These are phyloP conservation scores for Fusarium azukiicola DNA, from an alignment of 2,329 filamentous ascomycete species.

Conservation along the genomic window DNA sequence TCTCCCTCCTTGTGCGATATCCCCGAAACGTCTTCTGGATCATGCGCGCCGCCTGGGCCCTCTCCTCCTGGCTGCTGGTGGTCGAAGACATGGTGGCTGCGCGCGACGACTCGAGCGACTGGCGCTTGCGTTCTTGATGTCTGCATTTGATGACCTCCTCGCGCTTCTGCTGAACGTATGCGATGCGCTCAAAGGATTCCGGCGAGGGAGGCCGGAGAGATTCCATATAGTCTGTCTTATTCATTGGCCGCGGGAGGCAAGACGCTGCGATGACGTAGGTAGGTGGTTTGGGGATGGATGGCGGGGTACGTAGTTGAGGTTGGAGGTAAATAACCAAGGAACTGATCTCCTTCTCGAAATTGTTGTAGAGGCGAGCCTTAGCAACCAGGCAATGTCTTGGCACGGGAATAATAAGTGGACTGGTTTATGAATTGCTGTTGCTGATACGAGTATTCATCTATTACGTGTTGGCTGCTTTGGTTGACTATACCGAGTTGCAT, in stretches of 20 bases:
- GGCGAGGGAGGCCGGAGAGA: constrained; percentile 70
- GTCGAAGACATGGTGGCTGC: constrained; percentile 34
- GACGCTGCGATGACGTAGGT: constrained; percentile 41
- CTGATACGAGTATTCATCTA: background rate
- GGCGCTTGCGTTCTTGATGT: constrained; percentile 61
- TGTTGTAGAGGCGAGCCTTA: background rate
- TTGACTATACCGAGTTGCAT: background rate
- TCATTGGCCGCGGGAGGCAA: constrained; percentile 48
- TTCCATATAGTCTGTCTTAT: constrained; percentile 70
- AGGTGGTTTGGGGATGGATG: constrained; percentile 8
- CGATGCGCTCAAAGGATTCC: constrained; percentile 72
- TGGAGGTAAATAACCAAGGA: background rate
- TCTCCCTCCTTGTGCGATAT: constrained; percentile 85
- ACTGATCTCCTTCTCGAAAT: constrained; percentile 1
- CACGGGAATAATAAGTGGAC: background rate
- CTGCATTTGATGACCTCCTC: constrained; percentile 69
- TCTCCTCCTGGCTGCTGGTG: constrained; percentile 43
- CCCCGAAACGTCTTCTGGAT: constrained; percentile 89
- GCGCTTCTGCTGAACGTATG: constrained; percentile 70
- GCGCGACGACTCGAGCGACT: constrained; percentile 59
- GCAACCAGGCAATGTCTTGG: constrained; percentile 7
- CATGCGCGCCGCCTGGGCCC: constrained; percentile 72
- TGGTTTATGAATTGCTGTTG: background rate
- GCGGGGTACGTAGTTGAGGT: background rate
- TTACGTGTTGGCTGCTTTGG: background rate